Percentiles rank a stretch among this genome's conserved stretches.
Conservation (phyloP, 2,329 filamentous ascomycete genomes). For the Furcasterigmium sp. region DNA sequence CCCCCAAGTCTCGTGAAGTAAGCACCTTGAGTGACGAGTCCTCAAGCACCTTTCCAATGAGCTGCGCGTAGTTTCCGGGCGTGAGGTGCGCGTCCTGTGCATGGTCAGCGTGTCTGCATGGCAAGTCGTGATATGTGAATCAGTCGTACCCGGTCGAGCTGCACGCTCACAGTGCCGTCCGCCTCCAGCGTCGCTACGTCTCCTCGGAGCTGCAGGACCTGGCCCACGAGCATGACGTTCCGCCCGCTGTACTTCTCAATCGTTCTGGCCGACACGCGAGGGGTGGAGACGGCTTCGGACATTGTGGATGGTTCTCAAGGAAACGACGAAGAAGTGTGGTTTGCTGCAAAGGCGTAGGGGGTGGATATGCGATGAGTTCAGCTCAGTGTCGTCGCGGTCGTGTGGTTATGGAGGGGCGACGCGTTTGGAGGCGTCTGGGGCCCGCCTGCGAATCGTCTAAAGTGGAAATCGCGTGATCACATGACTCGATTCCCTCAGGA, state of each 20-base stretch:
- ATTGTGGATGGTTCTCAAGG: too few species aligned
- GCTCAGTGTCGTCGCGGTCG: too few species aligned
- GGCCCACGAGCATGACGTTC: conserved; percentile 81
- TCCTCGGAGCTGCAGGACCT: conserved; percentile 75
- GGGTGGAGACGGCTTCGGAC: conserved; percentile 63
- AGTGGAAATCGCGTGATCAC: neutral
- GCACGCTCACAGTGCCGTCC: conserved; percentile 67
- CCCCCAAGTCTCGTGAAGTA: conserved; percentile 64
- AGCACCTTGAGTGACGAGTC: conserved; percentile 69
- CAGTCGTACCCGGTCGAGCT: conserved; percentile 64
- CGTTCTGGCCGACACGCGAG: conserved; percentile 76
- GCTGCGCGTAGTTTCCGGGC: conserved; percentile 64
- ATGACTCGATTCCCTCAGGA: neutral
- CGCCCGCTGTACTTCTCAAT: conserved; percentile 70
- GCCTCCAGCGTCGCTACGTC: conserved; percentile 77
- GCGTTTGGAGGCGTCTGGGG: neutral
- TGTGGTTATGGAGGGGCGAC: neutral
- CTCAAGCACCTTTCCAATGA: conserved; percentile 74
- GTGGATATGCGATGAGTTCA: too few species aligned
- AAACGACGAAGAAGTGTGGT: too few species aligned
- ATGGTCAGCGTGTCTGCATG: neutral
- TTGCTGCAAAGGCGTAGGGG: too few species aligned
- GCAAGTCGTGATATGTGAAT: conserved; percentile 1
- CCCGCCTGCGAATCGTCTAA: neutral
- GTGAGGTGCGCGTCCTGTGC: conserved; percentile 67